Base-by-base conservation (phyloP, 2,329 filamentous ascomycete species). In the Talaromyces sp. region DNA sequence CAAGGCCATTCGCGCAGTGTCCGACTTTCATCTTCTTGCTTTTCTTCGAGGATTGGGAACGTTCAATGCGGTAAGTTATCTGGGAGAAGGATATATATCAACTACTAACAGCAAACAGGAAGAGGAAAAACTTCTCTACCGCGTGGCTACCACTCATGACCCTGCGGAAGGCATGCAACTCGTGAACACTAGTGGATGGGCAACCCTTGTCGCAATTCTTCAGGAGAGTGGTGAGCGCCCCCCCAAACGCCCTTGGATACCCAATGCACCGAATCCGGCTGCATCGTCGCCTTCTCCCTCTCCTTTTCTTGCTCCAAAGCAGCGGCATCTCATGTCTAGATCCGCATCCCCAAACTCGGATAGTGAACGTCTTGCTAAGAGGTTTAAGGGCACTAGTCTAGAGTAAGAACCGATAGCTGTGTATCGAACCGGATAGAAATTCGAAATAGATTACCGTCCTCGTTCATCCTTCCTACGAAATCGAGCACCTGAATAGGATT, bases 151-250 rank as follows among this genome's bases (percentile, higher is more conserved):
- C 50, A 87, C 87, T 66, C 91, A 94, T 75, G 91, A 96, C 77
- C 85, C 91, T 65, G 87, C 89, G 67, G 91, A 96, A 71, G 89
- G 89, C 67, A 88, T 92, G 75, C 89, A 95, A 75, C 85, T 99
- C 71, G 87, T 93, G 79, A 90, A 92, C 72, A 93, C 90, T 72
- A 86, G 90, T 75, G 95, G 95, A 74, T 99, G 95, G 95, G 91
- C 93, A 78, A 98, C 92, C 66, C 85, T 99, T 75, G 85, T 94
- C 80, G 90, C 91, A 78, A 96, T 99, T 77, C 87, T 98, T 82
- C 88, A 95, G 88, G 91, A 93, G 87, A 93, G 92, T 86, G 92
- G 93, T 96, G 93, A 97, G 91, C 90, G 90, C 87, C 87, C 90
- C 87, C 89, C 88, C 79, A 96, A 95, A 85, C 90, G 83, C 77